Conservation (phyloP, 108 stramenopile genomes). For the Nannochloropsis gaditana region DNA sequence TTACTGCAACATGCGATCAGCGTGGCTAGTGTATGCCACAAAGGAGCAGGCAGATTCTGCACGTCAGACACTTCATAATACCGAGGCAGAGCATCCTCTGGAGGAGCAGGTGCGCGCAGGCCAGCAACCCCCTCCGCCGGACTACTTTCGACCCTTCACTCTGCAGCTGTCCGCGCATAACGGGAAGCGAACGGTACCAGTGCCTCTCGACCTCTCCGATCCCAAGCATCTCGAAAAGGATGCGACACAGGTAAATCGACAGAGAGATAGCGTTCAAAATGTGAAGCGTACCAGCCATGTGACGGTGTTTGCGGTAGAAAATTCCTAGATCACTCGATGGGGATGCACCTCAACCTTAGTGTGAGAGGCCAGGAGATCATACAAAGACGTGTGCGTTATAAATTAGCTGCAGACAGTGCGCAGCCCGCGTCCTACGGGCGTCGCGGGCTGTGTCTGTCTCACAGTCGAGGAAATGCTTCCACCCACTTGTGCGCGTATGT, state of each 20-base stretch:
- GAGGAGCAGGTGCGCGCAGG: neutral
- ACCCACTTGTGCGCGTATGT: no score
- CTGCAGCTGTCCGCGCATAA: conserved; percentile 14
- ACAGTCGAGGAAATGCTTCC: no score
- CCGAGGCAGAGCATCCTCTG: neutral
- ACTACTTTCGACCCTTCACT: conserved; percentile 5
- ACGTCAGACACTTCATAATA: neutral
- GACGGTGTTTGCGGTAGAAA: no score
- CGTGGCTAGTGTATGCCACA: neutral
- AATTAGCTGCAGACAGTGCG: no score
- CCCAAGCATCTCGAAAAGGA: conserved; percentile 8
- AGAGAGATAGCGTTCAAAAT: no score
- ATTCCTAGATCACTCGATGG: no score
- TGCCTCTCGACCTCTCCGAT: neutral
- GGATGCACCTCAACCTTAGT: no score
- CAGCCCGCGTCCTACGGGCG: no score
- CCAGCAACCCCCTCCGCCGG: neutral
- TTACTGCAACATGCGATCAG: neutral
- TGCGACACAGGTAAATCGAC: neutral
- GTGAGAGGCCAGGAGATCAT: no score
- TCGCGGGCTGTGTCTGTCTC: no score
- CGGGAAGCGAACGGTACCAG: neutral
- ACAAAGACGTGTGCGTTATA: no score
- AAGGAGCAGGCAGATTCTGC: neutral
- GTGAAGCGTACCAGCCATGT: no score